Conservation (phyloP, 75 land plant species). For the Selaginella moellendorffii region DNA sequence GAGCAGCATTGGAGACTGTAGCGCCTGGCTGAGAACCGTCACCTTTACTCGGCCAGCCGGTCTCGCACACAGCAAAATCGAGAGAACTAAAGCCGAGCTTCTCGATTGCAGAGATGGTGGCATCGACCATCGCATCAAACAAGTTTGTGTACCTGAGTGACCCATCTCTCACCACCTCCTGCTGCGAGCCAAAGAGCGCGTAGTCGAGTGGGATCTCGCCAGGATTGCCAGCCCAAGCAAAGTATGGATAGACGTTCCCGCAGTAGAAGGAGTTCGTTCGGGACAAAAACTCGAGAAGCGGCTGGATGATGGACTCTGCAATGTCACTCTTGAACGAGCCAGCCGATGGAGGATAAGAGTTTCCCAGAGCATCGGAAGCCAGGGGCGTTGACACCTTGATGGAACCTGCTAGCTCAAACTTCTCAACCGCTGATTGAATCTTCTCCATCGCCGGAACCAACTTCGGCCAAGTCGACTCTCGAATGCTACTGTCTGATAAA, state of each 20-base stretch:
- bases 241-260: constrained; percentile 1
- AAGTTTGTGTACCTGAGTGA: neutral
- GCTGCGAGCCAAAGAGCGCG: neutral
- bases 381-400: neutral
- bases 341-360: constrained; percentile 4
- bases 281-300: neutral
- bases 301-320: neutral
- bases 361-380: neutral
- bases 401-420: neutral
- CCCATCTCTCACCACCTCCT: neutral
- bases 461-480: neutral
- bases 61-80: neutral
- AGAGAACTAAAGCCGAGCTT: neutral
- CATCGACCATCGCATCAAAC: constrained; percentile 3
- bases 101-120: neutral
- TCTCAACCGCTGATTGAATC: neutral
- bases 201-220: neutral
- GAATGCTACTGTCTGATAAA: neutral
- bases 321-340: neutral
- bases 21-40: constrained; percentile 3
- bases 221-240: neutral
- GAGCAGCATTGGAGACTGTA: constrained; percentile 1
- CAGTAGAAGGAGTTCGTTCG: neutral
- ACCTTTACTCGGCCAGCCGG: constrained; percentile 1
- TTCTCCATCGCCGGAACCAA: constrained; percentile 5